Percentiles rank a stretch among this genome's conserved stretches.
These are phyloP conservation scores for Magnolia officinalis DNA, from an alignment of 164 flowering plant species.

Conservation along the genomic window DNA sequence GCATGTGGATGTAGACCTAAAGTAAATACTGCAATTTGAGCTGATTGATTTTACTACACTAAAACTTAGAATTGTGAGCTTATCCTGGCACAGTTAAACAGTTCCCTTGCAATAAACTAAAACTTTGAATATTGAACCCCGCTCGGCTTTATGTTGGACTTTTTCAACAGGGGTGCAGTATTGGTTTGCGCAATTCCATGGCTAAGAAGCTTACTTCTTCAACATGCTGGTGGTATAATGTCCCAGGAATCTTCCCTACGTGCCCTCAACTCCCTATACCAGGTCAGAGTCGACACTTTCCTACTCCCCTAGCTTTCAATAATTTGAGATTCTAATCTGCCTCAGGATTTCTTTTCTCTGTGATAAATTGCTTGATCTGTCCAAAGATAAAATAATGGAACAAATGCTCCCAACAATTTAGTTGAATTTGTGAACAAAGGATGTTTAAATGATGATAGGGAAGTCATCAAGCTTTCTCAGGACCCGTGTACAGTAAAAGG, in stretches of 20 bases:
- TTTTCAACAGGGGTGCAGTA: slow-evolving; percentile 64
- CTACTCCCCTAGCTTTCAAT: no score
- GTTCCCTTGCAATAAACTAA: not conserved
- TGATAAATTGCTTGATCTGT: not conserved
- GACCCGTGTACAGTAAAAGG: not conserved
- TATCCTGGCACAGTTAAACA: no score
- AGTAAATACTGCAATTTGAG: not conserved
- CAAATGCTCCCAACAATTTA: not conserved
- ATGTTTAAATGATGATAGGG: not conserved
- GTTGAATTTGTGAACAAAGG: not conserved
- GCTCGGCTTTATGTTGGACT: not conserved
- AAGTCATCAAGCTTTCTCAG: not conserved
- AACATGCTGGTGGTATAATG: slow-evolving; percentile 75
- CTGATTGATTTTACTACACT: no score
- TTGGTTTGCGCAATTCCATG: slow-evolving; percentile 85
- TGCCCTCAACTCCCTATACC: slow-evolving; percentile 71
- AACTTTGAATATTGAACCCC: not conserved
- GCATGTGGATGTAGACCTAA: no score
- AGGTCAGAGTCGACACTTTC: slow-evolving; percentile 36
- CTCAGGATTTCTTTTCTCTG: not conserved
- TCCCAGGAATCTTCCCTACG: slow-evolving; percentile 78
- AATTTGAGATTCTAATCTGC: not conserved
- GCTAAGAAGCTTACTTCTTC: slow-evolving; percentile 80
- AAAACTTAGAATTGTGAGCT: no score
- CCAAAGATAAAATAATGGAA: not conserved